These are phyloP conservation scores for Physcomitrium patens DNA, from an alignment of 225 moss, liverwort and hornwort genomes.

Conservation along the genomic window DNA sequence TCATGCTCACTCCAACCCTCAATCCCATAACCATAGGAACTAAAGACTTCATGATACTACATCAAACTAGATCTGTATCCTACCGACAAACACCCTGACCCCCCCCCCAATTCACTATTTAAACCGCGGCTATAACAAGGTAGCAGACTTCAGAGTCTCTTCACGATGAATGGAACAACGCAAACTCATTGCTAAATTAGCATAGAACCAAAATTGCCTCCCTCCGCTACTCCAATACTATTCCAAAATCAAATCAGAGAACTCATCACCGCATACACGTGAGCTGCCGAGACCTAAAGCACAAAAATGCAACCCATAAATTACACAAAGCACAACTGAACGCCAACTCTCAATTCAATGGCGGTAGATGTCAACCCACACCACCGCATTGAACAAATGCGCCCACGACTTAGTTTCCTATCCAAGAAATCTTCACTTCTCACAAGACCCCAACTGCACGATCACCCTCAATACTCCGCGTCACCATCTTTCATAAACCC, in stretches of 20 bases:
- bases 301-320: not conserved
- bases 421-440: not conserved
- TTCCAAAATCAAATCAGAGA: not conserved
- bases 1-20: not conserved
- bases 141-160: not conserved
- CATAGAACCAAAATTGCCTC: not conserved
- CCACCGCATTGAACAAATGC: not conserved
- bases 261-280: not conserved
- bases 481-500: constrained; percentile 28
- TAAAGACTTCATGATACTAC: not conserved
- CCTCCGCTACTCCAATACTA: not conserved
- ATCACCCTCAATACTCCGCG: not conserved
- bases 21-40: not conserved
- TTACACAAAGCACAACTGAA: not conserved
- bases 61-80: constrained; percentile 1
- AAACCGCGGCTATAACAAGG: not conserved
- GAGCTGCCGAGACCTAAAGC: not conserved
- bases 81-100: constrained; percentile 9
- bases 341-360: not conserved
- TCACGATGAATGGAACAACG: not conserved
- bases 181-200: constrained; percentile 7
- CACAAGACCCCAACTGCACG: not conserved
- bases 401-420: not conserved
- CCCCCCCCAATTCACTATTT: not conserved
- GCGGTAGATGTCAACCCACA: not conserved